Percentiles rank a stretch among this genome's conserved stretches.
phyloP scores from a whole-genome alignment of 2,329 filamentous ascomycete species.

The Verticillium isaacii region DNA sequence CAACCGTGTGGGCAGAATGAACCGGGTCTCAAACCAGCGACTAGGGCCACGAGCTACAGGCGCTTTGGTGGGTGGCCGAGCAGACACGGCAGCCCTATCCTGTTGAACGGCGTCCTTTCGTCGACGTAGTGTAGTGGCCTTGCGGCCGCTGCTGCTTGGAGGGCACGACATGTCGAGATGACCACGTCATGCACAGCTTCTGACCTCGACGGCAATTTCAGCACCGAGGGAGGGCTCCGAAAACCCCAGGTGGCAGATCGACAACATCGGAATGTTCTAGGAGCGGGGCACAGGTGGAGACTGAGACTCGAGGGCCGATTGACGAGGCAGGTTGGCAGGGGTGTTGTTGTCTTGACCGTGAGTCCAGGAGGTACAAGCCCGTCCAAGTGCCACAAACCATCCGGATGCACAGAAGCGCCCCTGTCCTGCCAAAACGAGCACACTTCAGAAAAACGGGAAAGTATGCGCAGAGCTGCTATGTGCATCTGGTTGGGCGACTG shows the following conservation, averaged over 20 bases:
- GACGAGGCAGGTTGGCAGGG: neutral
- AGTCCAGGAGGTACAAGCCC: neutral
- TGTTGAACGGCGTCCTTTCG: neutral
- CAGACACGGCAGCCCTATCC: neutral
- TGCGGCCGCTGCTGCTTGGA: neutral
- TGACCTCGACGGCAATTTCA: neutral
- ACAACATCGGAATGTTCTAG: neutral
- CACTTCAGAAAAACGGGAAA: neutral
- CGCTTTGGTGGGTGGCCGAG: neutral
- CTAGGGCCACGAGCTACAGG: neutral
- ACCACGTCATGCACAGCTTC: neutral
- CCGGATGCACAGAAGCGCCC: neutral
- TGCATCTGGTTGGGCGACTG: neutral
- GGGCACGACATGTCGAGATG: neutral
- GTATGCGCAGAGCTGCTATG: neutral
- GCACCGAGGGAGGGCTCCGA: neutral
- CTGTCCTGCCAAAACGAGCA: neutral
- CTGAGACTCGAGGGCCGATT: neutral
- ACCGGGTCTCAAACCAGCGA: neutral
- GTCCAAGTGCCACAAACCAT: neutral
- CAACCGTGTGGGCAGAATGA: neutral
- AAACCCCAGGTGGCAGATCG: neutral
- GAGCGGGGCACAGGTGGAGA: neutral
- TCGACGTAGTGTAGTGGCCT: neutral
- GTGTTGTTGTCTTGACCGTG: neutral